These are phyloP conservation scores for Colletotrichum spinosum DNA, from an alignment of 2,329 filamentous ascomycete genomes.

Conservation along the genomic window DNA sequence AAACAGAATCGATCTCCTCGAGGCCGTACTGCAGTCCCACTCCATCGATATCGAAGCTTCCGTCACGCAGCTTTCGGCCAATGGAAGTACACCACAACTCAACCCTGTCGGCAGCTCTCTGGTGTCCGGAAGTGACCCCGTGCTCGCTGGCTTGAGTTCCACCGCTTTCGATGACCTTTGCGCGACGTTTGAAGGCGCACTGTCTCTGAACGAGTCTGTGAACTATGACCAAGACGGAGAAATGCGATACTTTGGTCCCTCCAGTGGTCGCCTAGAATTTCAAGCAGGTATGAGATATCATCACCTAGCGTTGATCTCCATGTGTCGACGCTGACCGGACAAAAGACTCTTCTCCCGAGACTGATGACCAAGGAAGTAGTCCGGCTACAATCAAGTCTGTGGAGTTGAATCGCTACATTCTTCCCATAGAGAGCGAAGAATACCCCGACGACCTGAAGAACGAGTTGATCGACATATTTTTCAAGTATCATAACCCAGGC, in stretches of 20 bases:
- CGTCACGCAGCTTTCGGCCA: conserved; percentile 36
- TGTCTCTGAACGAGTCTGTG: conserved; percentile 49
- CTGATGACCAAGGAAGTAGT: conserved; percentile 27
- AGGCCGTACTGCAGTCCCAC: conserved; percentile 43
- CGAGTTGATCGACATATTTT: conserved; percentile 49
- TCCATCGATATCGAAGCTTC: conserved; percentile 46
- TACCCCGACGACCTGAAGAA: conserved; percentile 41
- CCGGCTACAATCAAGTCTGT: conserved; percentile 8
- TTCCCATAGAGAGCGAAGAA: conserved; percentile 16
- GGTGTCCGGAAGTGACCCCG: conserved; percentile 24
- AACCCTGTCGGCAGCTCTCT: conserved; percentile 18
- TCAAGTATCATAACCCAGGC: conserved; percentile 52
- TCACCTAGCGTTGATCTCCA: background rate
- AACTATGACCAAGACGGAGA: conserved; percentile 50
- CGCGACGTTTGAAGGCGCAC: conserved; percentile 45
- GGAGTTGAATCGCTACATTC: conserved; percentile 31
- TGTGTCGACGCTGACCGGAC: background rate
- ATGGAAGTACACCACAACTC: conserved; percentile 8
- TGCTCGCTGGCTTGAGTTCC: conserved; percentile 17
- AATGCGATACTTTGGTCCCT: conserved; percentile 49
- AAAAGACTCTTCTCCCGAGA: conserved; percentile 19
- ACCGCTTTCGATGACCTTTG: conserved; percentile 27
- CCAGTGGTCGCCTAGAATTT: conserved; percentile 50
- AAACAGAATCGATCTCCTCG: conserved; percentile 46
- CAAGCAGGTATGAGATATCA: conserved; percentile 13